Conservation (phyloP, 2,329 filamentous ascomycete species). For the Xylariaceae sp. region DNA sequence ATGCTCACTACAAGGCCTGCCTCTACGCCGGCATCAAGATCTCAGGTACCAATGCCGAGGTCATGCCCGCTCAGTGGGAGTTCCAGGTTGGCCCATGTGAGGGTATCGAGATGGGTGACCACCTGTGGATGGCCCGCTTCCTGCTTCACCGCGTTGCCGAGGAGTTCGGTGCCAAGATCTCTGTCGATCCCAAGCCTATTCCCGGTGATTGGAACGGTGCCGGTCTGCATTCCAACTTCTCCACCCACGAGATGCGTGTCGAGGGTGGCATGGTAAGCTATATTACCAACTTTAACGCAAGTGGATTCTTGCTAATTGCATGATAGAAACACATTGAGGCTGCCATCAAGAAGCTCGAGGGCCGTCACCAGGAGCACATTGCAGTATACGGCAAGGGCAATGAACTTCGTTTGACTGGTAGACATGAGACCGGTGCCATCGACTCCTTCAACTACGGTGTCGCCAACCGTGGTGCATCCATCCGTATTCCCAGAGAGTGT, state of each 20-base stretch:
- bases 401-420: slow-evolving; percentile 86
- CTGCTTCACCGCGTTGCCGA: slow-evolving; percentile 87
- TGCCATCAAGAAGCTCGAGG: slow-evolving; percentile 77
- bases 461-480: slow-evolving; percentile 90
- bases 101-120: slow-evolving; percentile 89
- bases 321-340: slow-evolving; percentile 74
- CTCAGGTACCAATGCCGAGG: slow-evolving; percentile 97
- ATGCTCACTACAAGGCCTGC: slow-evolving; percentile 82
- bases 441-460: slow-evolving; percentile 93
- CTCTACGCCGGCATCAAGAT: slow-evolving; percentile 88
- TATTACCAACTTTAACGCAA: neutral
- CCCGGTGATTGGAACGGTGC: slow-evolving; percentile 96
- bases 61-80: slow-evolving; percentile 98
- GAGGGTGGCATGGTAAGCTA: slow-evolving; percentile 72
- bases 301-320: slow-evolving; percentile 1
- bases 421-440: slow-evolving; percentile 90
- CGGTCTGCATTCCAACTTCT: slow-evolving; percentile 80
- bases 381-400: slow-evolving; percentile 95
- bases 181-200: slow-evolving; percentile 93
- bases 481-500: slow-evolving; percentile 83
- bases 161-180: slow-evolving; percentile 94
- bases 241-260: slow-evolving; percentile 78
- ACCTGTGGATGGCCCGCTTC: slow-evolving; percentile 92
- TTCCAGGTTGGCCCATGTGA: slow-evolving; percentile 91
- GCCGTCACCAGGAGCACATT: slow-evolving; percentile 78